Conservation (phyloP, 2,329 filamentous ascomycete genomes). For the Emericellopsis atlantica region DNA sequence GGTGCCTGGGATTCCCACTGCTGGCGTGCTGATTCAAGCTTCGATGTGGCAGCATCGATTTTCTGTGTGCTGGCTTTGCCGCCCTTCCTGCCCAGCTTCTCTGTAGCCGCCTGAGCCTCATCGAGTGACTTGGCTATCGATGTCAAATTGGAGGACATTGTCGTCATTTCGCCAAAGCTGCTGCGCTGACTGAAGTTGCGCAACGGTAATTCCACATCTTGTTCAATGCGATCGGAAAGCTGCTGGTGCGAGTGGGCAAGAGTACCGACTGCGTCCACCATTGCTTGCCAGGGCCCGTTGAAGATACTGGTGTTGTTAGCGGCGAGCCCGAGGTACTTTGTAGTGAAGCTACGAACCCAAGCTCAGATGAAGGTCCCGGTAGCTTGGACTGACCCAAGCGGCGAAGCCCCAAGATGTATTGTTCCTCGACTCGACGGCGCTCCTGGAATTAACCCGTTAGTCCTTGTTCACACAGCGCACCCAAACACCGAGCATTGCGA, state of each 20-base stretch:
- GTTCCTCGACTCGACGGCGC: slow-evolving; percentile 81
- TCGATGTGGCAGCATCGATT: slow-evolving; percentile 59
- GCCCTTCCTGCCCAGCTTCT: slow-evolving; percentile 72
- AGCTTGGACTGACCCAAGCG: slow-evolving; percentile 67
- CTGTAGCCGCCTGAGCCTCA: slow-evolving; percentile 69
- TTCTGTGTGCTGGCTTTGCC: slow-evolving; percentile 65
- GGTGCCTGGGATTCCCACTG: slow-evolving; percentile 94
- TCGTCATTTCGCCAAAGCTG: slow-evolving; percentile 71
- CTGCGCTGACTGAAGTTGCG: slow-evolving; percentile 62
- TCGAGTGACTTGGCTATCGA: slow-evolving; percentile 76
- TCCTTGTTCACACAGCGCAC: neutral
- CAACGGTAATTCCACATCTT: slow-evolving; percentile 76
- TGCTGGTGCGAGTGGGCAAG: slow-evolving; percentile 74
- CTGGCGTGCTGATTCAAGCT: slow-evolving; percentile 63
- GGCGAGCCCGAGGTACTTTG: neutral
- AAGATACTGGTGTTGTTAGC: slow-evolving; percentile 54
- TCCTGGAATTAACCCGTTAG: slow-evolving; percentile 45
- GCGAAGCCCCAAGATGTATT: slow-evolving; percentile 70
- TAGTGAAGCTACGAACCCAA: slow-evolving; percentile 54
- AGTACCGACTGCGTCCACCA: slow-evolving; percentile 66
- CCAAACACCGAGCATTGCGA: too few relatives aligned
- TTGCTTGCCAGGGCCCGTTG: slow-evolving; percentile 77
- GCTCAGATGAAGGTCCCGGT: slow-evolving; percentile 63
- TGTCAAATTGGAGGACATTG: slow-evolving; percentile 70
- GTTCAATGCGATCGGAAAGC: slow-evolving; percentile 71